These are phyloP conservation scores for Talaromyces sp. DNA, from an alignment of 2,329 filamentous ascomycete genomes.

Conservation along the genomic window DNA sequence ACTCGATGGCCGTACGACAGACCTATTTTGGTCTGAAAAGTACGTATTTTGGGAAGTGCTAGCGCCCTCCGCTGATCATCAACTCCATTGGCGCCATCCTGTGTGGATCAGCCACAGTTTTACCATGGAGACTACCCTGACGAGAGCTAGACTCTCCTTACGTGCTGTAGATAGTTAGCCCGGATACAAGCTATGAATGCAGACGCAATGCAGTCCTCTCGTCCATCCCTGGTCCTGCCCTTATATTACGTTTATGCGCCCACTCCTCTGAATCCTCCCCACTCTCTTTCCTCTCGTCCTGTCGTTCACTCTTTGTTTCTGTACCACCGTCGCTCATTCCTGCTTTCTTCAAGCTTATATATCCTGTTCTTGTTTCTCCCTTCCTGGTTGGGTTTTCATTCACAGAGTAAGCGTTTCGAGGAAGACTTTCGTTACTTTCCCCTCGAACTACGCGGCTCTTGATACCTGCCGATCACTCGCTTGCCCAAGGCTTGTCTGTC, in stretches of 20 bases:
- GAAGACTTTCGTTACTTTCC: slow-evolving; percentile 18
- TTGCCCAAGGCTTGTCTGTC: slow-evolving; percentile 12
- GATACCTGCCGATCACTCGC: slow-evolving; percentile 6
- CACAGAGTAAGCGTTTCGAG: slow-evolving; percentile 12
- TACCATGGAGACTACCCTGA: neutral
- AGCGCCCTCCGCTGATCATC: neutral
- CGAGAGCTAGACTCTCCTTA: neutral
- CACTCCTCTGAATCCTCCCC: slow-evolving; percentile 6
- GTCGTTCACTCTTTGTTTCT: neutral
- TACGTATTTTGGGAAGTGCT: neutral
- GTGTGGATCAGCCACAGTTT: neutral
- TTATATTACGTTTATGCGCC: slow-evolving; percentile 11
- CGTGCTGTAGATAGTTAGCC: no score
- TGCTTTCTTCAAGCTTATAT: neutral
- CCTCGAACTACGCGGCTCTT: slow-evolving; percentile 11
- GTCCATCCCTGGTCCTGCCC: slow-evolving; percentile 3
- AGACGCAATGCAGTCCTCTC: slow-evolving; percentile 15
- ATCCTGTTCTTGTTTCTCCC: slow-evolving; percentile 9
- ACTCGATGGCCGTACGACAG: neutral
- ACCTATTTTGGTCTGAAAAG: no score
- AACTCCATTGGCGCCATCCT: neutral
- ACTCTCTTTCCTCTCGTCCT: slow-evolving; percentile 12
- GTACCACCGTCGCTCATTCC: slow-evolving; percentile 9
- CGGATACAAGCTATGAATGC: neutral
- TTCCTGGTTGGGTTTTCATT: slow-evolving; percentile 10